Base-by-base conservation (phyloP, 257 asterid species). In the Parsonsia alboflavescens region DNA sequence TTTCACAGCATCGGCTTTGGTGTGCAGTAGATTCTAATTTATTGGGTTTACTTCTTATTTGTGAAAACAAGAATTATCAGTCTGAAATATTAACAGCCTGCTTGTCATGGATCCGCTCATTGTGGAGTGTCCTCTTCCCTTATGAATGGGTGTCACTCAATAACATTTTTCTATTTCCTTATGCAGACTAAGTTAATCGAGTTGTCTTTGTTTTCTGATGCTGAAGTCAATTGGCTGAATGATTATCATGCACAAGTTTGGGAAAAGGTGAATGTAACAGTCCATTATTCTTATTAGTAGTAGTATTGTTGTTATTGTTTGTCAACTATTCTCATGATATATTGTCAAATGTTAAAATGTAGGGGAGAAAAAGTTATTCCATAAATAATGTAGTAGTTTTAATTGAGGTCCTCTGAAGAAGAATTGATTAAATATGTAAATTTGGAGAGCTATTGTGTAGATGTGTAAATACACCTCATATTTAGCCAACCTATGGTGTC, bases 201-300 rank as follows among this genome's bases (percentile, higher is more conserved):
- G 75, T 44, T 88, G 52, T 83, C 97, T 36, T 73, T 92, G 80
- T 88, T 94, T 66, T 90, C 93, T 65, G 68, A 79, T 68, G 75
- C 76, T 45, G 99, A 94, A 87, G 80, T 94, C 63, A 88, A 86
- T 77, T 94, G 99, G 99, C 84, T 94, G 66, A 88, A 94, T 79
- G 91, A 86, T 82, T 94, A 92, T 88, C 99, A 94, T 72, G 70
- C 80, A 58, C 93, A 88, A 85, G 97, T 92, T 45, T 94, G 99
- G 99, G 96, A 94, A 78, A 94, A 92, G 93, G 98, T 90, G 75
- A 74, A 81, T 42, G 61, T 58, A 71, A 15, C 53, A 21, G 50
- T 44, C 46, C n/a, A n/a, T n/a, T n/a, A n/a, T n/a, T n/a, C n/a
- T n/a, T n/a, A n/a, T n/a, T n/a, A n/a, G n/a, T n/a, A n/a, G n/a